Evolutionary conservation across 441 rosid species (phyloP), one percentile per base, ranked within the genome.

Genomic region (Hura crepitans): DNA sequence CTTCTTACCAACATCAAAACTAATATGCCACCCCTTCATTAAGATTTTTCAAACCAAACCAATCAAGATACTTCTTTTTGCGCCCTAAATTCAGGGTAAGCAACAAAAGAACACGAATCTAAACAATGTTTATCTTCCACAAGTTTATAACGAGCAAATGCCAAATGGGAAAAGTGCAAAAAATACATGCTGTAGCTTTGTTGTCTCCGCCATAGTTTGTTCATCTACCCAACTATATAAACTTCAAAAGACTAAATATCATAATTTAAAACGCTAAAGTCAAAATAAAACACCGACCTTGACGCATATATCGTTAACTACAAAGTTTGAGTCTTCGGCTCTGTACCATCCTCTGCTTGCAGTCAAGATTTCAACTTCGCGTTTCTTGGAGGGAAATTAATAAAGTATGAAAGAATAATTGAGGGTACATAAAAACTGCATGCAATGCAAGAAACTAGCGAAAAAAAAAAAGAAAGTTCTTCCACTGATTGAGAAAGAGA

Each of bases 171-270:
- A 69, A 64, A 55, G 8, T 6, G 55, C 28, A 67, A 73, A 70
- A 71, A 50, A 35, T 17, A 56, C 30, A 9, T 2, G 5, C 47
- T 50, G 11, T 18, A 51, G 60, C 82, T 53, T 80, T 57, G 87
- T 46, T 67, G 53, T 76, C 58, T 81, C 88, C 89, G 87, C 70
- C 85, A 37, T 70, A 63, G 86, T 82, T 87, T 33, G 89, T 76
- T 85, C 86, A 85, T 81, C 92, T 81, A 79, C 89, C 86, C 76
- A 82, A 37, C 85, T 10, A 73, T 46, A 81, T 4, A 35, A 42
- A 78, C 64, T 42, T 53, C 31, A 37, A 57, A 66, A 61, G 51
- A 28, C 23, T 51, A 23, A 23, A 70, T 13, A 37, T 17, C n/a
- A 25, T 22, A 53, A 71, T 50, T 69, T 51, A 35, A 64, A 46